Evolutionary conservation across 2,329 filamentous ascomycete genomes (phyloP).

Genomic region (Ophiosphaerella herpotricha): DNA sequence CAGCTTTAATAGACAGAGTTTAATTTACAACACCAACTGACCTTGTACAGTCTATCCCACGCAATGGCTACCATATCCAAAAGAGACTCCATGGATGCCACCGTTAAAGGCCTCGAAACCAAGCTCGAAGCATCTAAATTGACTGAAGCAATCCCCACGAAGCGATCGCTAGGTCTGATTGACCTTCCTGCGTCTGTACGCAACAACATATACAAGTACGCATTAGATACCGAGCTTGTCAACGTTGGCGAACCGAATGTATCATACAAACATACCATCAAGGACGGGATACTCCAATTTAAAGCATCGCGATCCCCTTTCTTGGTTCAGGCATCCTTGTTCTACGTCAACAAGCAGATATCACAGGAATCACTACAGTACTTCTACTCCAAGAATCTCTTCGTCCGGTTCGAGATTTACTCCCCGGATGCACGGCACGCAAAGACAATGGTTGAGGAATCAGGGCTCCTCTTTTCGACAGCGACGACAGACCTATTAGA

Average conservation of each 20-base stretch:
- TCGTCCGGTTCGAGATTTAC: constrained; percentile 32
- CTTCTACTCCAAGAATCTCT: constrained; percentile 42
- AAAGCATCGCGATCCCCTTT: constrained; percentile 35
- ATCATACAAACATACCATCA: constrained; percentile 34
- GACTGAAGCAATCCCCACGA: constrained; percentile 18
- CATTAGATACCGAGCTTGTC: constrained; percentile 42
- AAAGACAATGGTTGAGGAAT: constrained; percentile 38
- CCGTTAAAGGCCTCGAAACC: constrained; percentile 14
- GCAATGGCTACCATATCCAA: constrained; percentile 19
- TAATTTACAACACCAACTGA: no score
- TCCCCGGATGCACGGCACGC: constrained; percentile 35
- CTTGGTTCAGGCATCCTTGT: constrained; percentile 28
- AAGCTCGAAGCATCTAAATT: constrained; percentile 21
- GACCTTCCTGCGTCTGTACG: constrained; percentile 35
- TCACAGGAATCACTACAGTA: constrained; percentile 26
- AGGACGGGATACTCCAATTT: constrained; percentile 29
- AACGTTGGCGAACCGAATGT: constrained; percentile 34
- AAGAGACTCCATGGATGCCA: constrained; percentile 41
- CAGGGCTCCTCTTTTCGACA: constrained; percentile 35
- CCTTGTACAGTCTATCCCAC: no score
- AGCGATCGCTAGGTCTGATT: constrained; percentile 27
- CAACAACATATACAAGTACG: constrained; percentile 40
- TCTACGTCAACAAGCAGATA: constrained; percentile 33
- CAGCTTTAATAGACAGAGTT: no score
- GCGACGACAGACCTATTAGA: constrained; percentile 12